Evolutionary conservation across 2,329 filamentous ascomycete genomes (phyloP).

Genomic region (Fulvia fulva): DNA sequence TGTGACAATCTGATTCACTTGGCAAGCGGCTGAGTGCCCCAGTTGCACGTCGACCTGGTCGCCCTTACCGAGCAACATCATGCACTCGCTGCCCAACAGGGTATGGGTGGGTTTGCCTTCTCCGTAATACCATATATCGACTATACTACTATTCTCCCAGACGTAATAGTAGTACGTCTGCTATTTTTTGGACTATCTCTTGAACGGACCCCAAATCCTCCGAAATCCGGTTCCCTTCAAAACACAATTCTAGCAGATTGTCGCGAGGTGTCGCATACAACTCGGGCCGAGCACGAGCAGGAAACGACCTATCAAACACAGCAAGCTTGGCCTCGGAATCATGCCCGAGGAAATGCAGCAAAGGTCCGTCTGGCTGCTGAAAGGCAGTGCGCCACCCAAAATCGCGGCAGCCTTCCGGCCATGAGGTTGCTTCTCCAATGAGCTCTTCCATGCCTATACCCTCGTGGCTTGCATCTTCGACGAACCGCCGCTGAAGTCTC

Average conservation of each 20-base stretch:
- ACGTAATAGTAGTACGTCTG: not conserved
- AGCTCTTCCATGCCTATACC: slow-evolving; percentile 10
- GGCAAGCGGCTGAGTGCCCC: too few species aligned
- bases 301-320: slow-evolving; percentile 6
- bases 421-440: slow-evolving; percentile 3
- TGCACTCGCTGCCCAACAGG: too few species aligned
- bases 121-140: too few species aligned
- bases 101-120: too few species aligned
- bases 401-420: not conserved
- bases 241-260: slow-evolving; percentile 5
- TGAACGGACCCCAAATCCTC: not conserved
- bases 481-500: slow-evolving; percentile 4
- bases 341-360: slow-evolving; percentile 1
- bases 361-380: slow-evolving; percentile 5
- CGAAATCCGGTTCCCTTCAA: slow-evolving; percentile 9
- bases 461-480: slow-evolving; percentile 10
- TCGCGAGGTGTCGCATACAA: slow-evolving; percentile 11
- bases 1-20: too few species aligned
- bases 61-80: too few species aligned
- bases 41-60: too few species aligned
- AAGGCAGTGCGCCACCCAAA: slow-evolving; percentile 15
- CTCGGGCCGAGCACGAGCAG: slow-evolving; percentile 4
- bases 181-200: not conserved
- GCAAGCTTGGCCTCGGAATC: slow-evolving; percentile 1
- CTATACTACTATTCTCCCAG: not conserved